phyloP scores from a whole-genome alignment of 768 basidiomycete genomes.

The Hysterangium stoloniferum region DNA sequence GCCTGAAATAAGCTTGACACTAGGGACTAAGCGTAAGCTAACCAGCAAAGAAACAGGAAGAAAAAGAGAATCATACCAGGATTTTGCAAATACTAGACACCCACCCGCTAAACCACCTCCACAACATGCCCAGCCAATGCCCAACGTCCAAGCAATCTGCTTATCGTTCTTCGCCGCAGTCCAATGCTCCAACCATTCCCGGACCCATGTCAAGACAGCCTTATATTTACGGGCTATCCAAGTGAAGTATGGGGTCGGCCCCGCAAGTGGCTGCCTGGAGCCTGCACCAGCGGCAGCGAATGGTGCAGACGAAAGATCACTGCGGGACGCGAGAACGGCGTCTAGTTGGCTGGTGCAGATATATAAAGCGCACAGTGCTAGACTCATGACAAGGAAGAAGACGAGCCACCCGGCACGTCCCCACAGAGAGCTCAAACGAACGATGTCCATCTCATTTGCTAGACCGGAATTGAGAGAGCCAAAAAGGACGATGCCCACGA shows the following conservation, averaged over 20 bases:
- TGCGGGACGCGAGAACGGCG: conserved; percentile 58
- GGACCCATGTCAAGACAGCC: conserved; percentile 42
- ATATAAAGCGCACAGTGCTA: conserved; percentile 57
- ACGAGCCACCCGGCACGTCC: conserved; percentile 81
- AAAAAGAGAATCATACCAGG: conserved; percentile 46
- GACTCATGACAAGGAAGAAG: conserved; percentile 77
- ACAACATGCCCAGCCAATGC: conserved; percentile 90
- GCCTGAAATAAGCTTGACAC: conserved; percentile 75
- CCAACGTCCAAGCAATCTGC: conserved; percentile 82
- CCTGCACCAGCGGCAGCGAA: conserved; percentile 35
- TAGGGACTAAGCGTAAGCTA: conserved; percentile 21
- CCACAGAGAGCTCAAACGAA: conserved; percentile 79
- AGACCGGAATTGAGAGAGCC: conserved; percentile 80
- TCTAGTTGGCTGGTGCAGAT: conserved; percentile 68
- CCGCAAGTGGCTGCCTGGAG: conserved; percentile 3
- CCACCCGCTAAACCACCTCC: conserved; percentile 88
- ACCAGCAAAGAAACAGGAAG: background rate
- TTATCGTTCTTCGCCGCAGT: conserved; percentile 76
- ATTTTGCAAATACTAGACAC: conserved; percentile 79
- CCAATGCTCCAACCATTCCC: conserved; percentile 63
- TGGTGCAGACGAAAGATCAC: conserved; percentile 58
- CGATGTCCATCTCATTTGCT: conserved; percentile 61
- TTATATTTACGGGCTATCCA: conserved; percentile 37
- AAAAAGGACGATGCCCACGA: conserved; percentile 83
- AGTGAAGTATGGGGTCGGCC: conserved; percentile 20